Conservation (phyloP, 441 rosid genomes). For the Francoa sonchifolia region DNA sequence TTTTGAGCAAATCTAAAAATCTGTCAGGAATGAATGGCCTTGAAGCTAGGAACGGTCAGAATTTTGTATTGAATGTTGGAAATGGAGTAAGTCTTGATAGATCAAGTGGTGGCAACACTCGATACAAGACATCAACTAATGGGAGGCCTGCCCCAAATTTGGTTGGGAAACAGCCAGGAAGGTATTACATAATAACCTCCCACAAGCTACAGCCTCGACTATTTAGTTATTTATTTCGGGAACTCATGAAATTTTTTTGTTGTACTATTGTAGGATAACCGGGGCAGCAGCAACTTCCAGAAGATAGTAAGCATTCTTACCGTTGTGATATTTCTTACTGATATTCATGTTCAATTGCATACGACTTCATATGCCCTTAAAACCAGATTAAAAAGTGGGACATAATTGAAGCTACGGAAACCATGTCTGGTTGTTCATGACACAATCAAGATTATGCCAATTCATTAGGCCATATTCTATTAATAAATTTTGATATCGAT, state of each 20-base stretch:
- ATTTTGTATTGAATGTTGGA: neutral
- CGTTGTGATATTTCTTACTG: neutral
- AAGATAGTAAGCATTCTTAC: slow-evolving; percentile 24
- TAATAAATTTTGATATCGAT: too few relatives aligned
- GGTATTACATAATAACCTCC: slow-evolving; percentile 18
- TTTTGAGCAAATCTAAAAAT: slow-evolving; percentile 48
- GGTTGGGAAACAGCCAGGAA: slow-evolving; percentile 42
- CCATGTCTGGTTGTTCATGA: too few relatives aligned
- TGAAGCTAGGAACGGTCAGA: slow-evolving; percentile 5
- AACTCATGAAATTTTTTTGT: neutral
- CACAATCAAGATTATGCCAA: too few relatives aligned
- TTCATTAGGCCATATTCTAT: too few relatives aligned
- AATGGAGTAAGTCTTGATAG: slow-evolving; percentile 30
- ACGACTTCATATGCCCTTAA: neutral
- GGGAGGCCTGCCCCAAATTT: slow-evolving; percentile 30
- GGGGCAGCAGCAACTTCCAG: slow-evolving; percentile 26
- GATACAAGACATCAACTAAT: slow-evolving; percentile 32
- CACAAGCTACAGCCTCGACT: neutral
- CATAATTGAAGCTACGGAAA: too few relatives aligned
- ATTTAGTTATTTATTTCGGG: slow-evolving; percentile 1
- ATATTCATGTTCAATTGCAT: neutral
- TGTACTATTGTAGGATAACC: slow-evolving; percentile 27
- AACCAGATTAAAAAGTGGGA: neutral
- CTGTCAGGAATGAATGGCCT: slow-evolving; percentile 18
- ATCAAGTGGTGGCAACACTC: slow-evolving; percentile 14